phyloP scores from a whole-genome alignment of 495 filamentous ascomycete genomes.

The Lichenothelia convexa region DNA sequence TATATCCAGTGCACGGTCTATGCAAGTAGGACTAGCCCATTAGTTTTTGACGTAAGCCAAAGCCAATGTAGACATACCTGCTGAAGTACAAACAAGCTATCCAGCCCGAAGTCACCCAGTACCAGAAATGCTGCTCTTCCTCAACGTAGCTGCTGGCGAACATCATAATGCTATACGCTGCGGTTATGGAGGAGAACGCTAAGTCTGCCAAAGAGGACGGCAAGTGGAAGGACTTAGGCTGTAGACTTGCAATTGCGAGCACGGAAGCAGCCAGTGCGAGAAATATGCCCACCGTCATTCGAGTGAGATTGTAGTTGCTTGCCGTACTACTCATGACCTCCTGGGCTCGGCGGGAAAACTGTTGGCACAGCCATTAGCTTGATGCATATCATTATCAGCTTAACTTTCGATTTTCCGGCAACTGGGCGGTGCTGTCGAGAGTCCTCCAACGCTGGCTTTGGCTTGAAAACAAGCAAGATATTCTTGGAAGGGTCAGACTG shows the following conservation, averaged over 20 bases:
- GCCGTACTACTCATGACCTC: constrained; percentile 64
- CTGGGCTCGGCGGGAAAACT: constrained; percentile 32
- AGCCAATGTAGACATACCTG: too few relatives aligned
- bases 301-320: constrained; percentile 66
- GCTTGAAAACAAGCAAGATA: too few relatives aligned
- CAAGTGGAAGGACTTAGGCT: not conserved
- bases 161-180: constrained; percentile 71
- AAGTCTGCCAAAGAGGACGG: constrained; percentile 9
- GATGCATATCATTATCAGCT: too few relatives aligned
- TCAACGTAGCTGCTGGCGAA: constrained; percentile 96
- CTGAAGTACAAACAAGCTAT: not conserved
- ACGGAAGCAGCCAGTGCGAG: constrained; percentile 24
- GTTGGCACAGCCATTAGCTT: too few relatives aligned
- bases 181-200: constrained; percentile 24
- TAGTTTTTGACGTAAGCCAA: too few relatives aligned
- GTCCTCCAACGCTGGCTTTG: too few relatives aligned
- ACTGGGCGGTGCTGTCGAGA: too few relatives aligned
- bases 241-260: constrained; percentile 12
- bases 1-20: too few relatives aligned
- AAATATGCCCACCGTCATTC: constrained; percentile 35
- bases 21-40: too few relatives aligned
- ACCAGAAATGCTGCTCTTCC: constrained; percentile 98
- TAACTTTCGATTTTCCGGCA: too few relatives aligned
- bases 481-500: too few relatives aligned
- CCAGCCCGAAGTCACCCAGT: constrained; percentile 74